Evolutionary conservation across 176 grass and related monocot species (phyloP), one percentile per base, ranked within the genome.

Genomic region (Phoenix dactylifera): DNA sequence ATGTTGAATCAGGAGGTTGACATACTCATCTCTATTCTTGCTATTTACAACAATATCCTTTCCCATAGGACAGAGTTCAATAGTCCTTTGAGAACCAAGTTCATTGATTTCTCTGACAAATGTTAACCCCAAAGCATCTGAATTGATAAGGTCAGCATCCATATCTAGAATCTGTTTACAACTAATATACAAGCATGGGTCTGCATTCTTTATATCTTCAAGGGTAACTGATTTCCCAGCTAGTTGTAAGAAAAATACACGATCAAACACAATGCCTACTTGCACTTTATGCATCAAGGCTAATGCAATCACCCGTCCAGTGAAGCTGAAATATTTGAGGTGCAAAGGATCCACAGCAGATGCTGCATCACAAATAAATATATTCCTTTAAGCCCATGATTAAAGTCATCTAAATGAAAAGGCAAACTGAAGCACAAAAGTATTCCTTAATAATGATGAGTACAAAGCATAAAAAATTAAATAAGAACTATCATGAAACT

Each of bases 261-360:
- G 82, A 59, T 98, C 94, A 68, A 98, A 85, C 23, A 82, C 79
- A 57, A 98, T 77, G 12, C 94, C 94, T 26, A 93, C 82, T 88
- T 98, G 94, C 50, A 98, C 84, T 78, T 75, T 85, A 79, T 98
- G 94, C 94, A 98, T 98, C 70, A 98, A 83, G 22, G 94, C 88
- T 75, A 98, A 67, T 51, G 76, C 94, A 80, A 98, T 89, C 66
- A 98, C 73, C 58, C 94, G 84, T 24, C 94, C 94, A 24, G 73
- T 85, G 61, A 98, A 98, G 67, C 62, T 60, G 60, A 93, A 98
- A 61, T 98, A 98, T 60, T 98, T 86, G 66, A 93, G 79, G 68
- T 98, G 79, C 74, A 98, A 57, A 52, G 88, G 85, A 85, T 98
- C 88, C 68, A 98, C 87, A 49, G 50, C 54, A 71, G 94, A 98